These are phyloP conservation scores for Ceratopteris richardii DNA, from an alignment of 75 land plant species.

Conservation along the genomic window DNA sequence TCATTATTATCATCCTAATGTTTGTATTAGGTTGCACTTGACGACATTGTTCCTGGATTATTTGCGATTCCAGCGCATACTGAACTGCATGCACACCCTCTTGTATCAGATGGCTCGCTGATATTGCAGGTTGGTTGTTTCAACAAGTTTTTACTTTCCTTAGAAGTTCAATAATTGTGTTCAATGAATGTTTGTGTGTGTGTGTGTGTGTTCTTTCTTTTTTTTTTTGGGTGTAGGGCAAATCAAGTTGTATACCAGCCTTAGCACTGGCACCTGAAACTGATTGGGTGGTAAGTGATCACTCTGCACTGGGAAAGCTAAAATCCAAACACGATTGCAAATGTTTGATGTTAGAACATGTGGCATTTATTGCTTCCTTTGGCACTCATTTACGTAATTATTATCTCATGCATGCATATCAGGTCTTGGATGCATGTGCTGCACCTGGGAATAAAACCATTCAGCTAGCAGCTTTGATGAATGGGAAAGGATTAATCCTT, in stretches of 20 bases:
- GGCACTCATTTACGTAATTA: too few relatives aligned
- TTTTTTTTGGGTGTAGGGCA: constrained; percentile 44
- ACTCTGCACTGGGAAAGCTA: not conserved
- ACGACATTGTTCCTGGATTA: constrained; percentile 65
- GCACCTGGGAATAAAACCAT: constrained; percentile 96
- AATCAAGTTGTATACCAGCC: constrained; percentile 88
- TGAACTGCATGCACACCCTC: constrained; percentile 80
- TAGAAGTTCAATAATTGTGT: too few relatives aligned
- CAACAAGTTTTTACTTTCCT: not conserved
- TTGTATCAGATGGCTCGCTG: constrained; percentile 60
- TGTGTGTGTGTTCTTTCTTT: too few relatives aligned
- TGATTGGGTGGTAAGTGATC: constrained; percentile 65
- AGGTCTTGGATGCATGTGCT: constrained; percentile 98
- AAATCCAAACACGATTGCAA: not conserved
- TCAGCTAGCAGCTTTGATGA: constrained; percentile 91
- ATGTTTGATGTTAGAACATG: too few relatives aligned
- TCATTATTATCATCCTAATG: too few relatives aligned
- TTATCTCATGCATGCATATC: constrained; percentile 3
- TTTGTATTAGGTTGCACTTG: constrained; percentile 39
- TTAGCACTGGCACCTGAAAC: constrained; percentile 62
- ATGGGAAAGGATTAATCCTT: constrained; percentile 59
- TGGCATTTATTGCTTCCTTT: too few relatives aligned
- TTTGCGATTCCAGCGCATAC: constrained; percentile 62
- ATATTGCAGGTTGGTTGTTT: constrained; percentile 59
- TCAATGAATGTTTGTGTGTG: too few relatives aligned